Percentiles rank a stretch among this genome's conserved stretches.
Conservation (phyloP, 768 basidiomycete species). For the Tubosaeta sp. region DNA sequence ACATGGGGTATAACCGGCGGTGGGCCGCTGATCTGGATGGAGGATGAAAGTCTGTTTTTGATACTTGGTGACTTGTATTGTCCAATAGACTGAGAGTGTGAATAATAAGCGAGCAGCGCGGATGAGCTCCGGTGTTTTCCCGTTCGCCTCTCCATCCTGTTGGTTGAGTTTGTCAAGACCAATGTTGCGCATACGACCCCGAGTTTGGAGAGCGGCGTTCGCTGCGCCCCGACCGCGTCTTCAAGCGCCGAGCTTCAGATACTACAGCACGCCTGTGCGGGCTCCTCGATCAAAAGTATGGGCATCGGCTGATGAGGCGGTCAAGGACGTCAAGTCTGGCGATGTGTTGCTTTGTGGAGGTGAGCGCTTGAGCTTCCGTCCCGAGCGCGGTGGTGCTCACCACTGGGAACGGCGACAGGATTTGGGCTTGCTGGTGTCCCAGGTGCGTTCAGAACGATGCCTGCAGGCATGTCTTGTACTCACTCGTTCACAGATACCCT, state of each 20-base stretch:
- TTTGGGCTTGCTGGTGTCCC: slow-evolving; percentile 90
- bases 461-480: neutral
- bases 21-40: no score
- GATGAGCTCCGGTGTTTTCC: slow-evolving; percentile 22
- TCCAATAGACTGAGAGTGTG: no score
- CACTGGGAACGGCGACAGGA: slow-evolving; percentile 41
- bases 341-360: slow-evolving; percentile 79
- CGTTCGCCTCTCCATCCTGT: neutral
- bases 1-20: no score
- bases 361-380: slow-evolving; percentile 31
- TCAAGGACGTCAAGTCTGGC: slow-evolving; percentile 78
- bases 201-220: slow-evolving; percentile 11
- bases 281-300: slow-evolving; percentile 64
- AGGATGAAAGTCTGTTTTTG: no score
- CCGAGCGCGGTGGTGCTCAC: neutral
- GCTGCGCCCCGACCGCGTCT: slow-evolving; percentile 13
- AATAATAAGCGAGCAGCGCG: slow-evolving; percentile 1
- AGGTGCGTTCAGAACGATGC: slow-evolving; percentile 38
- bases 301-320: slow-evolving; percentile 75
- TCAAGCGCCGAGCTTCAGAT: slow-evolving; percentile 10
- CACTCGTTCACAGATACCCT: slow-evolving; percentile 59
- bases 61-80: no score
- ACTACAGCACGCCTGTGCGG: slow-evolving; percentile 24
- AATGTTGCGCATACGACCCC: slow-evolving; percentile 15
- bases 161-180: neutral